Conservation (phyloP, 192 early-diverging fungal species). For the Tieghemiomyces parasiticus region DNA sequence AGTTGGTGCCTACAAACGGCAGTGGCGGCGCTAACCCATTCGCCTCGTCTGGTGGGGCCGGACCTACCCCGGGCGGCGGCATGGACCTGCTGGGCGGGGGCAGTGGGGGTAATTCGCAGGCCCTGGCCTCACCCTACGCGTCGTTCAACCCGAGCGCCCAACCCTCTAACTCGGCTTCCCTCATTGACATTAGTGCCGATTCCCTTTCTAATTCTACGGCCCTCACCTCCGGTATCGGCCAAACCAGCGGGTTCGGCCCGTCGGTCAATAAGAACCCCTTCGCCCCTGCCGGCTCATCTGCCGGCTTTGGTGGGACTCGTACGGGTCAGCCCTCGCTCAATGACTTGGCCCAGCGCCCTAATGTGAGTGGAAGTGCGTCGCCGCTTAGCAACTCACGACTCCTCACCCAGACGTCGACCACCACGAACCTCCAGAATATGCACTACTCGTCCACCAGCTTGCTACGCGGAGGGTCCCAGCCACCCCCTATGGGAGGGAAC, state of each 20-base stretch:
- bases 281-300: not conserved
- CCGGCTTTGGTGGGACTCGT: not conserved
- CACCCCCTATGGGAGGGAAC: too few species aligned
- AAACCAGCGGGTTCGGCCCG: not conserved
- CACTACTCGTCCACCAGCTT: not conserved
- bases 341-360: not conserved
- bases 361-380: not conserved
- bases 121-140: not conserved
- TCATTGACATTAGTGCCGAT: not conserved
- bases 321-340: not conserved
- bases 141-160: not conserved
- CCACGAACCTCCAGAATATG: not conserved
- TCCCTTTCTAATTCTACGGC: not conserved
- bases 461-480: not conserved
- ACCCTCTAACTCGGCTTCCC: not conserved
- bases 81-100: not conserved
- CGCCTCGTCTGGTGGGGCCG: slow-evolving; percentile 1
- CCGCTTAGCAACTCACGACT: not conserved
- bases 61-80: slow-evolving; percentile 3
- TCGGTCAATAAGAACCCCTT: not conserved
- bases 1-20: not conserved
- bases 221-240: not conserved
- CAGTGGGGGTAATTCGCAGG: not conserved
- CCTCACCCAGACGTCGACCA: not conserved
- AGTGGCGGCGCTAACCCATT: not conserved